Base-by-base conservation (phyloP, 2,329 filamentous ascomycete genomes). In the Thyridium curvatum region DNA sequence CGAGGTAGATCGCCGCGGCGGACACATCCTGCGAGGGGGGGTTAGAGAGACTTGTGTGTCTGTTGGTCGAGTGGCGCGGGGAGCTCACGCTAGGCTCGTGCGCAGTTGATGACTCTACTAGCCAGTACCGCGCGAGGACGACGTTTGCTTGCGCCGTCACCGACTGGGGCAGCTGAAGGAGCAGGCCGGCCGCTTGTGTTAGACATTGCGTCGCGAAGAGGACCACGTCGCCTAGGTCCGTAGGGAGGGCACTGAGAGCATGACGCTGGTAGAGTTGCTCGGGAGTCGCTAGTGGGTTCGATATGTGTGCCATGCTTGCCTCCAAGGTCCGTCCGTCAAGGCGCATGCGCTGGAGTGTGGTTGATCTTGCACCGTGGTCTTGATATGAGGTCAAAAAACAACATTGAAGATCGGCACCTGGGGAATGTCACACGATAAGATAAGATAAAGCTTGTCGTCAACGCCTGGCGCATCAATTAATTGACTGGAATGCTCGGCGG, bases 91-190 rank as follows among this genome's bases (percentile, higher is more conserved):
- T 72, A 40, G 79, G 84, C 52, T 80, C 80, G 59, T 68, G 66
- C 45, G 61, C 63, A 66, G 74, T 75, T 53, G 64, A 70, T 40
- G 60, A 77, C 55, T 66, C 72, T 18, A 69, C 59, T 17, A 88
- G 66, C 83, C 86, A 94, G 63, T 88, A 93, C 12, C 91, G 77
- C 37, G 84, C 82, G 28, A 94, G 77, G 1, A 93, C 64, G 31
- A 96, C 79, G 54, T 90, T 86, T 3, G 90, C 87, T 53, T 89
- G 86, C 4, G 89, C 86, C 30, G 93, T 86, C 30, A 87, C 79
- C 49, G 89, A 86, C 57, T 95, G 89, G 7, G 88, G 86, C 30
- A 97, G 71, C 35, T 86, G 79, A 3, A 98, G 73, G 14, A 97
- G 75, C 37, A 94, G 73, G 21, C 86, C 86, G 10, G 86, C 84